A percentile compares a stretch with the other conserved stretches of the same genome.
These are phyloP conservation scores for Verticillium nubilum DNA, from an alignment of 2,329 filamentous ascomycete species.

Conservation along the genomic window DNA sequence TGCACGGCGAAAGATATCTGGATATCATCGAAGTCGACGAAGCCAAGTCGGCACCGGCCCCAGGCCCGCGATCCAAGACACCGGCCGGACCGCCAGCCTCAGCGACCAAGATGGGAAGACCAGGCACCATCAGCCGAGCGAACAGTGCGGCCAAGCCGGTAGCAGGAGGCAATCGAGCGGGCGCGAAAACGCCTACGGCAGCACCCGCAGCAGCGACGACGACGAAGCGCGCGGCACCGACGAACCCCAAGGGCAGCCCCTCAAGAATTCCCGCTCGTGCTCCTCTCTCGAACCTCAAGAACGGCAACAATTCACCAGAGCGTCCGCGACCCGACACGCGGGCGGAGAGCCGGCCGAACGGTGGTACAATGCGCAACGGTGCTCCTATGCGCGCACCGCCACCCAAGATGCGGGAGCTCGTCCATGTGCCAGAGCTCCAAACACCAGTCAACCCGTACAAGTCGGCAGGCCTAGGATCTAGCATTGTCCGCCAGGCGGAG, in stretches of 20 bases:
- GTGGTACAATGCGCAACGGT: conserved; percentile 43
- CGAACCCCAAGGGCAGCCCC: conserved; percentile 44
- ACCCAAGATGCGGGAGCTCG: conserved; percentile 85
- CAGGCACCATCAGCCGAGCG: conserved; percentile 25
- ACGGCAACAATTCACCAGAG: conserved; percentile 78
- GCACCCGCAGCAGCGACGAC: conserved; percentile 13
- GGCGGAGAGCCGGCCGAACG: conserved; percentile 19
- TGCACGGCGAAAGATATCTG: conserved; percentile 87
- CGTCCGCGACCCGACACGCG: conserved; percentile 45
- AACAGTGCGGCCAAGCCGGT: conserved; percentile 25
- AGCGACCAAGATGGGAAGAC: conserved; percentile 28
- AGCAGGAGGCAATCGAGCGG: conserved; percentile 11
- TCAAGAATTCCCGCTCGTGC: conserved; percentile 65
- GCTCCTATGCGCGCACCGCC: conserved; percentile 65
- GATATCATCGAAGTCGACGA: conserved; percentile 70
- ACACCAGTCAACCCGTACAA: conserved; percentile 45
- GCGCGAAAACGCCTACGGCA: conserved; percentile 50
- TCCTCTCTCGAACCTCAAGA: conserved; percentile 62
- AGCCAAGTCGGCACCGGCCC: conserved; percentile 47
- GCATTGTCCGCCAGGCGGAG: conserved; percentile 54
- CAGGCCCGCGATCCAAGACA: conserved; percentile 63
- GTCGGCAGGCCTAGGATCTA: conserved; percentile 40
- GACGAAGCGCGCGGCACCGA: conserved; percentile 21
- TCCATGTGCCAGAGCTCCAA: conserved; percentile 44
- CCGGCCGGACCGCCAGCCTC: conserved; percentile 57